Evolutionary conservation across 192 early-diverging fungal genomes (phyloP).

Genomic region (Mortierella claussenii): DNA sequence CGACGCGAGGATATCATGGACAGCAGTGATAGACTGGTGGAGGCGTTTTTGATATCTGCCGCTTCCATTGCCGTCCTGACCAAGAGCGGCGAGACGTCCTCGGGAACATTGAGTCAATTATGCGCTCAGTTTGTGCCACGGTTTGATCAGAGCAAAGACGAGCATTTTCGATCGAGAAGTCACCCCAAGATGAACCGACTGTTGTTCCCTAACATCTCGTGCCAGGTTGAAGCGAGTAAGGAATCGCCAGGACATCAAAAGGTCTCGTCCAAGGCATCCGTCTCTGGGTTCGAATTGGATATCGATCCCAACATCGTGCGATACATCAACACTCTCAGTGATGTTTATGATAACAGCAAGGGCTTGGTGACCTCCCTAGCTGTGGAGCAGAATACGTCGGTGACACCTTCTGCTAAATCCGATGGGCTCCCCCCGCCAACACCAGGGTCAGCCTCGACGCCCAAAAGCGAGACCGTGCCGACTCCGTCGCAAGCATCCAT

Average conservation of each 20-base stretch:
- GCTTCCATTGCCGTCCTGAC: constrained; percentile 68
- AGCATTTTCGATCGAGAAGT: constrained; percentile 62
- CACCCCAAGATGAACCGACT: constrained; percentile 67
- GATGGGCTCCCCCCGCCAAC: not conserved
- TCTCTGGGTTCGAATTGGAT: constrained; percentile 79
- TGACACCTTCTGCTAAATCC: not conserved
- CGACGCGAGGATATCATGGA: constrained; percentile 54
- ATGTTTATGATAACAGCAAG: constrained; percentile 71
- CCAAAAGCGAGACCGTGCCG: constrained; percentile 11
- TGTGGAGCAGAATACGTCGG: constrained; percentile 40
- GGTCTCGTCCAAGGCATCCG: constrained; percentile 64
- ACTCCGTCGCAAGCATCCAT: not conserved
- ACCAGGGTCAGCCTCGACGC: not conserved
- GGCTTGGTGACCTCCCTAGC: constrained; percentile 64
- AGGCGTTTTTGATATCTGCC: constrained; percentile 73
- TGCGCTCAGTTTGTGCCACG: constrained; percentile 74
- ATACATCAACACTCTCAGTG: constrained; percentile 70
- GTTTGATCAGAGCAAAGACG: constrained; percentile 69
- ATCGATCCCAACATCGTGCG: constrained; percentile 73
- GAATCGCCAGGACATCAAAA: constrained; percentile 51
- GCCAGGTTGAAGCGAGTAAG: constrained; percentile 57
- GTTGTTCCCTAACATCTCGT: constrained; percentile 61
- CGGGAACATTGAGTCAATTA: constrained; percentile 65
- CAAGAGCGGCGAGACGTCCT: constrained; percentile 65
- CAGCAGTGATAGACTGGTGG: constrained; percentile 37